A percentile compares a stretch with the other conserved stretches of the same genome.
Evolutionary conservation across 2,329 filamentous ascomycete species (phyloP).

Genomic region (Zymoseptoria tritici): DNA sequence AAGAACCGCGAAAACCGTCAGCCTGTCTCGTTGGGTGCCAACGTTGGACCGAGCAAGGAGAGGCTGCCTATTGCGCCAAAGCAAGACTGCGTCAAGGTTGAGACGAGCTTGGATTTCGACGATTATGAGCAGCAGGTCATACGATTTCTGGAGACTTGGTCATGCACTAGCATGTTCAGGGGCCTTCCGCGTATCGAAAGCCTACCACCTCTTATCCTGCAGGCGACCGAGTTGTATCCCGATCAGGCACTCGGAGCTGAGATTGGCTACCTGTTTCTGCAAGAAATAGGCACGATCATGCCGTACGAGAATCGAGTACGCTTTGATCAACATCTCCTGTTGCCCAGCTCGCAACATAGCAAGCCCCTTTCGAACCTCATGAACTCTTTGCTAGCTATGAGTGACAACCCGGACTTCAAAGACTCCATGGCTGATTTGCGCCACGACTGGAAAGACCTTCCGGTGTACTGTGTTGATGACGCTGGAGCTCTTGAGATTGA

Average conservation of each 20-base stretch:
- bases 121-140: conserved; percentile 51
- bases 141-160: conserved; percentile 63
- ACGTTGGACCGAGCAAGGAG: conserved; percentile 34
- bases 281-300: conserved; percentile 64
- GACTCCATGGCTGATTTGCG: conserved; percentile 53
- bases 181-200: conserved; percentile 49
- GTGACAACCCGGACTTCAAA: conserved; percentile 32
- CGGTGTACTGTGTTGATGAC: conserved; percentile 67
- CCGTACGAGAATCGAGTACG: conserved; percentile 63
- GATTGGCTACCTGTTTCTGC: conserved; percentile 59
- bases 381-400: conserved; percentile 23
- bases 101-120: conserved; percentile 37
- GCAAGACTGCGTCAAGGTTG: conserved; percentile 20
- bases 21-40: conserved; percentile 23
- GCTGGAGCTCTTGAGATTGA: conserved; percentile 63
- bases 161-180: conserved; percentile 49
- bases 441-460: conserved; percentile 51
- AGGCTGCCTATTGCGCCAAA: conserved; percentile 18
- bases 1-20: conserved; percentile 34
- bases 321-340: conserved; percentile 49
- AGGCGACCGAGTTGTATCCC: conserved; percentile 53
- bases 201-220: conserved; percentile 58
- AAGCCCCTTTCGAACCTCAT: conserved; percentile 39
- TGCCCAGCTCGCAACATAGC: conserved; percentile 42
- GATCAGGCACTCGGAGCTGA: conserved; percentile 33